phyloP scores from a whole-genome alignment of 2,329 filamentous ascomycete genomes.

The Paraphoma sp. region DNA sequence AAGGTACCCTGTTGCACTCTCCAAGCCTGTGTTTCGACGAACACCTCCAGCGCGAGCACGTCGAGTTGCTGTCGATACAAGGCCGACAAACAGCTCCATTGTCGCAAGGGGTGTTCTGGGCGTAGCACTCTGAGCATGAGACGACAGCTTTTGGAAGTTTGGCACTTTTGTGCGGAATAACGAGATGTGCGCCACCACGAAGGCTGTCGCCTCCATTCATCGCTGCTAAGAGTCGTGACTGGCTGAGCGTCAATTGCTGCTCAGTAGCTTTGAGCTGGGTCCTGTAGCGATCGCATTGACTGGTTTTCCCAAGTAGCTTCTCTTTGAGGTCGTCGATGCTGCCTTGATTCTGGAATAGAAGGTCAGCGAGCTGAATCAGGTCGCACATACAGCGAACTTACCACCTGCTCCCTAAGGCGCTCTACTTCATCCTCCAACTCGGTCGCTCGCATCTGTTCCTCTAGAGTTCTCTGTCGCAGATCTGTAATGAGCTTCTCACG shows the following conservation, averaged over 20 bases:
- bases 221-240: constrained; percentile 15
- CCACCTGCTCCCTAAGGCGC: constrained; percentile 5
- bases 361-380: too few relatives aligned
- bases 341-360: constrained; percentile 1
- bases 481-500: constrained; percentile 15
- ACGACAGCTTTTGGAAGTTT: constrained; percentile 30
- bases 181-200: constrained; percentile 33
- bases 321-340: constrained; percentile 10
- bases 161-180: constrained; percentile 18
- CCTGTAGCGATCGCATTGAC: constrained; percentile 23
- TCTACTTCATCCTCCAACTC: constrained; percentile 21
- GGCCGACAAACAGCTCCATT: constrained; percentile 23
- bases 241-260: constrained; percentile 7
- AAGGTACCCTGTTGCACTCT: constrained; percentile 27
- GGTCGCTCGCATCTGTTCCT: constrained; percentile 11
- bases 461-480: constrained; percentile 14
- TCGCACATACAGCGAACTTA: neutral
- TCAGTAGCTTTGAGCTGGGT: constrained; percentile 16
- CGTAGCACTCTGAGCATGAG: constrained; percentile 38
- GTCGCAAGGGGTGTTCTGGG: constrained; percentile 34
- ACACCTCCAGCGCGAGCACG: constrained; percentile 39
- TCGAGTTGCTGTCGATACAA: constrained; percentile 24
- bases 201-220: constrained; percentile 19
- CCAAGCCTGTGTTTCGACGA: constrained; percentile 30
- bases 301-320: constrained; percentile 27